These are phyloP conservation scores for Escallonia rubra DNA, from an alignment of 129 eudicot genomes.

Conservation along the genomic window DNA sequence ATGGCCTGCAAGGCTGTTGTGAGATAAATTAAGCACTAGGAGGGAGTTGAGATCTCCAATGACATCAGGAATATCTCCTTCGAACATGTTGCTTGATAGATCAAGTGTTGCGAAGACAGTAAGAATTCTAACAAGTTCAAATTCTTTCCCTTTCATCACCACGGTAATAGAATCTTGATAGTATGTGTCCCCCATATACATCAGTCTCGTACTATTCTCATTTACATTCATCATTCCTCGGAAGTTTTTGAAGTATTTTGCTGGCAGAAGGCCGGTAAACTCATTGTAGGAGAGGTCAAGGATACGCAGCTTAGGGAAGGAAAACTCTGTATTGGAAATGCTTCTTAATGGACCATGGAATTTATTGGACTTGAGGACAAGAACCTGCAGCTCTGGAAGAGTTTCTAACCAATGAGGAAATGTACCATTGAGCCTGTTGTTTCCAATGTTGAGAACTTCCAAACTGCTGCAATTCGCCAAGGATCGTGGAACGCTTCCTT, in stretches of 20 bases:
- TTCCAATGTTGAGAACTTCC: conserved; percentile 1
- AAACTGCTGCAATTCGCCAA: neutral
- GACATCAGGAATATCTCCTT: conserved; percentile 11
- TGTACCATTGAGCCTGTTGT: conserved; percentile 2
- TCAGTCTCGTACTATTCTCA: neutral
- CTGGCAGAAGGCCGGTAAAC: neutral
- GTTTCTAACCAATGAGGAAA: too few relatives aligned
- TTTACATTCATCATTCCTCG: neutral
- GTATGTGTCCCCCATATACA: neutral
- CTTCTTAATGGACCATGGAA: neutral
- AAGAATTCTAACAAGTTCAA: neutral
- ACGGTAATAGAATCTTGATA: neutral
- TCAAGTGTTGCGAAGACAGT: neutral
- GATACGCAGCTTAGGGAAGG: neutral
- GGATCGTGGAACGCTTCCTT: conserved; percentile 10
- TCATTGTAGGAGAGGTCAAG: conserved; percentile 4
- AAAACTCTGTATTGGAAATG: neutral
- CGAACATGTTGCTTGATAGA: neutral
- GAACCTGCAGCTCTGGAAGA: neutral
- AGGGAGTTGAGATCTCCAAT: conserved; percentile 14
- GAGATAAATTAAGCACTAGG: conserved; percentile 10
- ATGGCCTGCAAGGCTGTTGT: conserved; percentile 8
- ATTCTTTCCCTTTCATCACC: neutral
- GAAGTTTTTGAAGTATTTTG: neutral
- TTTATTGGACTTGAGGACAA: neutral